These are phyloP conservation scores for Venturia effusa DNA, from an alignment of 2,329 filamentous ascomycete species.

Conservation along the genomic window DNA sequence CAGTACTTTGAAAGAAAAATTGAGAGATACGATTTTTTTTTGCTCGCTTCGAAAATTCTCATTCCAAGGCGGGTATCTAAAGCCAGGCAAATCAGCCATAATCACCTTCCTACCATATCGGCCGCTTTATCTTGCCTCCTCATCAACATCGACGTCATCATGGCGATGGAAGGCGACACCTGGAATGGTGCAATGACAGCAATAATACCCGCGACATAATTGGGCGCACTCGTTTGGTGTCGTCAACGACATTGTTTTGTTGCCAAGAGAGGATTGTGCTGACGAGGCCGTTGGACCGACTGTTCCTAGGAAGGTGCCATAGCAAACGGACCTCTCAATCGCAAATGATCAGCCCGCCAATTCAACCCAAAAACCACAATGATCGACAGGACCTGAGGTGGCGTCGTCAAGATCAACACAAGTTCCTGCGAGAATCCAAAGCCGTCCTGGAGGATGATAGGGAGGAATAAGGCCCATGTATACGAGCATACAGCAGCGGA, in stretches of 20 bases:
- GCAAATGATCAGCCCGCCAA: neutral
- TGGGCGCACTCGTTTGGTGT: constrained; percentile 20
- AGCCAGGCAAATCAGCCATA: neutral
- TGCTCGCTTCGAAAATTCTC: neutral
- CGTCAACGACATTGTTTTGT: constrained; percentile 23
- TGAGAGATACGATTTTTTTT: too few relatives aligned
- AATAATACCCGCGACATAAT: constrained; percentile 14
- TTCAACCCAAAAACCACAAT: neutral
- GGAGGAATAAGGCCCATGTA: neutral
- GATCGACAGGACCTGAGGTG: neutral
- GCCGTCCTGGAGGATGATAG: neutral
- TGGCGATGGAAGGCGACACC: neutral
- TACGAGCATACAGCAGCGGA: neutral
- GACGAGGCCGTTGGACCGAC: too few relatives aligned
- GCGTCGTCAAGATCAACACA: neutral
- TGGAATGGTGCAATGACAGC: constrained; percentile 7
- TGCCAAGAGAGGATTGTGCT: constrained; percentile 22
- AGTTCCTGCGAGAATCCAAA: neutral
- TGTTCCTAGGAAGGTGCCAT: constrained; percentile 20
- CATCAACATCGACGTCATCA: neutral
- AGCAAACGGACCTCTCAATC: neutral
- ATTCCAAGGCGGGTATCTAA: neutral
- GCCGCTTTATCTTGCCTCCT: neutral
- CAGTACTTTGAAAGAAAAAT: too few relatives aligned
- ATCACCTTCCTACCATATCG: neutral